Conservation (phyloP, 768 basidiomycete genomes). For the Omphalotus guepiniiformis region DNA sequence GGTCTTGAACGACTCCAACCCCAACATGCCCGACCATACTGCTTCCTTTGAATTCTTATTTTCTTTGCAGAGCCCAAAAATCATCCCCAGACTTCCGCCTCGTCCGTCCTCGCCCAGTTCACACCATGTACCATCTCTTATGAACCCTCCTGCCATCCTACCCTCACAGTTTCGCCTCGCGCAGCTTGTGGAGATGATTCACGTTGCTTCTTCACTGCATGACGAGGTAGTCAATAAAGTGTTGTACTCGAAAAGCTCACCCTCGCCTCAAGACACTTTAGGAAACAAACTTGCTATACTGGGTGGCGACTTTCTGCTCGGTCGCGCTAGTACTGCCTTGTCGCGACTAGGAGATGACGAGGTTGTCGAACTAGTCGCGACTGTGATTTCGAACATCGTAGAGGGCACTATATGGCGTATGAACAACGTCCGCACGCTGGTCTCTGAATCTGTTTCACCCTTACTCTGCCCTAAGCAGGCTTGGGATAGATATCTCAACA, state of each 20-base stretch:
- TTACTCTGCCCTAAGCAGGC: slow-evolving; percentile 37
- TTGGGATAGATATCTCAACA: slow-evolving; percentile 76
- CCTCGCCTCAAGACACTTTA: slow-evolving; percentile 64
- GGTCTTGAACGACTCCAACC: slow-evolving; percentile 90
- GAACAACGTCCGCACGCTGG: slow-evolving; percentile 28
- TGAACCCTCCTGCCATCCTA: slow-evolving; percentile 46
- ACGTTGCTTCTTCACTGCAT: slow-evolving; percentile 90
- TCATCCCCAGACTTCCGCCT: slow-evolving; percentile 24
- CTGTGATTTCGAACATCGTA: slow-evolving; percentile 92
- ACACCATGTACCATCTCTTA: slow-evolving; percentile 16
- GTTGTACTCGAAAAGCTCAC: slow-evolving; percentile 52
- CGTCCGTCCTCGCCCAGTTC: slow-evolving; percentile 11
- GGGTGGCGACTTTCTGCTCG: slow-evolving; percentile 93
- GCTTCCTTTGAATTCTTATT: slow-evolving; percentile 62
- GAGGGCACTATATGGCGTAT: slow-evolving; percentile 93
- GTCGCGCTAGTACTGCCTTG: slow-evolving; percentile 83
- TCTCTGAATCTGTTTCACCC: slow-evolving; percentile 25
- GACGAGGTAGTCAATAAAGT: slow-evolving; percentile 84
- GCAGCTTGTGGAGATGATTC: slow-evolving; percentile 97
- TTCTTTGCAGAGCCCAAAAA: slow-evolving; percentile 37
- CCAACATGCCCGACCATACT: slow-evolving; percentile 75
- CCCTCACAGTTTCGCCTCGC: slow-evolving; percentile 91
- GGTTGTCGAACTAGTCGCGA: slow-evolving; percentile 90
- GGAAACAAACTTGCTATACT: slow-evolving; percentile 94
- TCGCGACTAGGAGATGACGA: slow-evolving; percentile 82